These are phyloP conservation scores for Eleusine indica DNA, from an alignment of 176 grass and related monocot species.

Conservation along the genomic window DNA sequence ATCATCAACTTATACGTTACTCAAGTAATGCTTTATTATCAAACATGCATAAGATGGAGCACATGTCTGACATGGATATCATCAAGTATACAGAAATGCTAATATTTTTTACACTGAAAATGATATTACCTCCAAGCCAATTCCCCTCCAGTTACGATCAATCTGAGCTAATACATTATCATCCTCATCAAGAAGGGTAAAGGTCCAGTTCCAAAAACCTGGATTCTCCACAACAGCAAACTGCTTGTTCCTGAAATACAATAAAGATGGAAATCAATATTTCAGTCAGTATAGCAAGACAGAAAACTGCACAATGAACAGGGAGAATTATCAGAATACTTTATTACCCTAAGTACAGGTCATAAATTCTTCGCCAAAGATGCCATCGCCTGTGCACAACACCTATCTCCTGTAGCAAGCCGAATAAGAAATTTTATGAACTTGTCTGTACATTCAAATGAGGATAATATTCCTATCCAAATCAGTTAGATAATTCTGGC, in stretches of 20 bases:
- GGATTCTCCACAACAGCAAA: slow-evolving; percentile 99
- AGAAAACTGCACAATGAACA: slow-evolving; percentile 24
- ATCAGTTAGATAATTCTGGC: slow-evolving; percentile 25
- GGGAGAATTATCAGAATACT: slow-evolving; percentile 6
- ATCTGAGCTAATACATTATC: slow-evolving; percentile 80
- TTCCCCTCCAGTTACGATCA: slow-evolving; percentile 93
- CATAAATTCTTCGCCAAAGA: slow-evolving; percentile 98
- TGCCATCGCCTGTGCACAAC: slow-evolving; percentile 98
- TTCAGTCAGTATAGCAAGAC: slow-evolving; percentile 35
- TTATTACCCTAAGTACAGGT: slow-evolving; percentile 95
- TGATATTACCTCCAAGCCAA: slow-evolving; percentile 81
- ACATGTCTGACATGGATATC: not conserved
- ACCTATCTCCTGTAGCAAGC: slow-evolving; percentile 72
- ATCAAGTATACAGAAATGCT: slow-evolving; percentile 16
- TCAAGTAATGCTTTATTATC: slow-evolving; percentile 2
- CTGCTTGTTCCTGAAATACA: slow-evolving; percentile 74
- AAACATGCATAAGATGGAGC: slow-evolving; percentile 16
- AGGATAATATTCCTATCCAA: slow-evolving; percentile 19
- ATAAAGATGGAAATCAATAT: slow-evolving; percentile 31
- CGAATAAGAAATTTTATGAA: slow-evolving; percentile 39
- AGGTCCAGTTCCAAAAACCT: slow-evolving; percentile 97
- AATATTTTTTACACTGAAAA: slow-evolving; percentile 13
- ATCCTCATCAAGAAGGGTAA: slow-evolving; percentile 84
- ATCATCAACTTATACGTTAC: not conserved
- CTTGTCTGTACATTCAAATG: slow-evolving; percentile 1